Evolutionary conservation across 2,329 filamentous ascomycete genomes (phyloP).

Genomic region (Coleophoma crateriformis): DNA sequence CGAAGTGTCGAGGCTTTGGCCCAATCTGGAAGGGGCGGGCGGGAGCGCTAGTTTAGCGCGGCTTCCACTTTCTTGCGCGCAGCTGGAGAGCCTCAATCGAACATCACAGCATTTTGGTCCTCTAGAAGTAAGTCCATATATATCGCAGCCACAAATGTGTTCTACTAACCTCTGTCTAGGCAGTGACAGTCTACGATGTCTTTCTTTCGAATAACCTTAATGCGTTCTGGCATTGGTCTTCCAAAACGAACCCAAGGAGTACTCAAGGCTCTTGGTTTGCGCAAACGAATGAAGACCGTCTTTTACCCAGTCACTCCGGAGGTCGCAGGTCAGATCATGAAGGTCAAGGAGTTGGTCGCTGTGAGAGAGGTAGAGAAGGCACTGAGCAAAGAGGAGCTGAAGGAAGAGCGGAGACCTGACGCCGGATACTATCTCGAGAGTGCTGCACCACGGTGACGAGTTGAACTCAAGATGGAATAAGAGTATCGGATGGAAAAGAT

Average conservation of each 20-base stretch:
- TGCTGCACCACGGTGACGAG: constrained; percentile 14
- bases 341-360: constrained; percentile 67
- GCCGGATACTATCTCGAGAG: constrained; percentile 64
- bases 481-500: no score
- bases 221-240: constrained; percentile 68
- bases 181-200: constrained; percentile 35
- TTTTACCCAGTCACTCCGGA: constrained; percentile 65
- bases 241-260: constrained; percentile 59
- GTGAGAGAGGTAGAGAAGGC: constrained; percentile 60
- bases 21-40: no score
- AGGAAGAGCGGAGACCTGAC: constrained; percentile 57
- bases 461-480: no score
- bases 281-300: constrained; percentile 66
- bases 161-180: no score
- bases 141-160: no score
- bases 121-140: no score
- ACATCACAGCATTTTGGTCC: no score
- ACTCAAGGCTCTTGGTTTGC: constrained; percentile 64
- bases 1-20: neutral
- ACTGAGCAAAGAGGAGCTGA: constrained; percentile 55
- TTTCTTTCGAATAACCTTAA: constrained; percentile 68
- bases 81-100: no score
- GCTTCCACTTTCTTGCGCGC: no score
- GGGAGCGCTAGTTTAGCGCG: no score
- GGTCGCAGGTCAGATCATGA: constrained; percentile 69